Base-by-base conservation (phyloP, 192 early-diverging fungal genomes). In the Coemansia pectinata region DNA sequence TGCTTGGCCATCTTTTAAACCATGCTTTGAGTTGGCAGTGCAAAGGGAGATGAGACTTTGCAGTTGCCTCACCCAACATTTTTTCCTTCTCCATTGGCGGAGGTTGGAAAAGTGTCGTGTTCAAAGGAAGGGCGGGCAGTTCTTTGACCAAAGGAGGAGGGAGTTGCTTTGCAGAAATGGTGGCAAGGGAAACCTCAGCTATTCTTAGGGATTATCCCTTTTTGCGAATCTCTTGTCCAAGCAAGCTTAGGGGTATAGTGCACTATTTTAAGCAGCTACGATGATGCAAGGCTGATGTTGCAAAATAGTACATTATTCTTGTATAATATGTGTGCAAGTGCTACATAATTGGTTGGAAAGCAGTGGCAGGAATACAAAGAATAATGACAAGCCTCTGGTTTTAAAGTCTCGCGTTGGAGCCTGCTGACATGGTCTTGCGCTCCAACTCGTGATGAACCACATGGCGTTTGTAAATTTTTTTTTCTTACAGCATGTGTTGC, bases 361-460 rank as follows among this genome's bases (percentile, higher is more conserved):
- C 36, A 36, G 55, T 60, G 23, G 15, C 2, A 40, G 39, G 33
- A 34, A 61, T 9, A 36, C 15, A 15, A 61, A 21, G 12, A 38
- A 41, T 1, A 12, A 12, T 15, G 41, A 14, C 15, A 4, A 12
- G 41, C 41, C 41, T 2, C 25, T 29, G 17, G 11, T 64, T 39
- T 53, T 12, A 52, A 52, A 66, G 45, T 45, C 64, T 66, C 47
- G 45, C 31, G 21, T 52, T 52, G 50, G 50, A 25, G 19, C n/a
- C 50, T 7, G 50, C 50, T 53, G 50, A 53, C 47, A 48, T 23
- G 50, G 10, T 53, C 23, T n/a, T 9, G 47, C 23, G 10, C 23
- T 7, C 23, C 23, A 23, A 23, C 50, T 21, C 21, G 50, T 53
- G 50, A 53, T 23, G 23, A 9, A 53, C 50, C 50, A 25, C 50